Conservation (phyloP, 2,329 filamentous ascomycete genomes). For the Chrysoporthe puriensis region DNA sequence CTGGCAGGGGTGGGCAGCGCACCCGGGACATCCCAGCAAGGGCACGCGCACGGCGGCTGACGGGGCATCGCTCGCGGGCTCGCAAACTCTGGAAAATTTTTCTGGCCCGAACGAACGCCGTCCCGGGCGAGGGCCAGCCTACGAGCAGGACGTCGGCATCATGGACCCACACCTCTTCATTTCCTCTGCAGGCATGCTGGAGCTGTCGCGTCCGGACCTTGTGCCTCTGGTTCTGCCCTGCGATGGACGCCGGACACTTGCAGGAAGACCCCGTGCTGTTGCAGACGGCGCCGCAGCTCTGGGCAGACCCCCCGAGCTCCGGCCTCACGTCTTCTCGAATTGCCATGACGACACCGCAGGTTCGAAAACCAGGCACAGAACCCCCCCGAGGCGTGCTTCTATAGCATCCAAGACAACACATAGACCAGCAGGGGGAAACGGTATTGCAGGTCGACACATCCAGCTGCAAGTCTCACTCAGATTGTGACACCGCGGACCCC, state of each 20-base stretch:
- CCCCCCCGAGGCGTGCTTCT: background rate
- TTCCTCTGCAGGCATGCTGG: background rate
- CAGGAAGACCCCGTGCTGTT: background rate
- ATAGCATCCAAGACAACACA: background rate
- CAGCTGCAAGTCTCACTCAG: background rate
- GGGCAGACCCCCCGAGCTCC: background rate
- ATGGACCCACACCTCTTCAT: conserved; percentile 12
- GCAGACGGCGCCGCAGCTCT: background rate
- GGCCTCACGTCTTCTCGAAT: background rate
- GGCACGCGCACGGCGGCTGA: background rate
- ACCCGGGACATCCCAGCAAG: background rate
- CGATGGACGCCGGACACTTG: background rate
- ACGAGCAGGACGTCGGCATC: background rate
- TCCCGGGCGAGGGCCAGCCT: conserved; percentile 5
- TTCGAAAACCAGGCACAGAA: background rate
- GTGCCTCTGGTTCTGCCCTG: background rate
- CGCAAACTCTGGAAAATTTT: conserved; percentile 22
- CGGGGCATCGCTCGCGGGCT: conserved; percentile 24
- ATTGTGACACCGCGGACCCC: background rate
- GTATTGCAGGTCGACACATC: background rate
- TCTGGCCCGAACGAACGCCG: background rate
- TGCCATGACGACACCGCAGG: background rate
- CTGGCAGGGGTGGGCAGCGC: conserved; percentile 3
- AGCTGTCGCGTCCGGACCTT: background rate
- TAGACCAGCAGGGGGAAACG: too few species aligned